These are phyloP conservation scores for Oryza officinalis DNA, from an alignment of 176 grass and related monocot species.

Conservation along the genomic window DNA sequence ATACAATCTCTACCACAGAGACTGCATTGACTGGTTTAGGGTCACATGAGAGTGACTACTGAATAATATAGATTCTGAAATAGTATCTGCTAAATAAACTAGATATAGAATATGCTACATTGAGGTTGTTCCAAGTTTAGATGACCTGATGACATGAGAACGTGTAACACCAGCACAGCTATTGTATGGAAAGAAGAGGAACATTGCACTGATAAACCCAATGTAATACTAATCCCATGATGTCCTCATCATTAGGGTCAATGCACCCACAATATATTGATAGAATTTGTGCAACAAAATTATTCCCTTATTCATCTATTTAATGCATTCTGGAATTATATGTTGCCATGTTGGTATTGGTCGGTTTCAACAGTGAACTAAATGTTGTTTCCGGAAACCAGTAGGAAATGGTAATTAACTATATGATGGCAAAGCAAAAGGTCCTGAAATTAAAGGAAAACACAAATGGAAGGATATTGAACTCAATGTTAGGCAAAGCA, in stretches of 20 bases:
- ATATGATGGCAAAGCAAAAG: not conserved
- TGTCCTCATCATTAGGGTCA: not conserved
- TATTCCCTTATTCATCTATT: not conserved
- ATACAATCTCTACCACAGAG: not conserved
- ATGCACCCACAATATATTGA: conserved; percentile 9
- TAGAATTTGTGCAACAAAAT: not conserved
- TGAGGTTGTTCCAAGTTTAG: not conserved
- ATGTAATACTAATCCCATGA: conserved; percentile 6
- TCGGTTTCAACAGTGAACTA: not conserved
- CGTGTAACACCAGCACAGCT: not conserved
- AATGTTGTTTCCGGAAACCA: not conserved
- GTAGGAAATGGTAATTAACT: not conserved
- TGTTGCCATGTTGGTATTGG: not conserved
- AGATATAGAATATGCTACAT: not conserved
- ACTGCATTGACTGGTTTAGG: conserved; percentile 29
- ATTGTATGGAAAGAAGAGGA: conserved; percentile 15
- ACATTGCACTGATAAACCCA: not conserved
- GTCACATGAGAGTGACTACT: not conserved
- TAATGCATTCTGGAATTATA: not conserved
- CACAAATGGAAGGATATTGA: not conserved
- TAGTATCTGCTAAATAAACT: not conserved
- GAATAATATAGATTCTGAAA: not conserved
- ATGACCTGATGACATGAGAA: not conserved
- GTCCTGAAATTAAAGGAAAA: not conserved
- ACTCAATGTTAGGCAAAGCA: not conserved